phyloP scores from a whole-genome alignment of 352 stramenopile genomes.

The Pythium guiyangense region DNA sequence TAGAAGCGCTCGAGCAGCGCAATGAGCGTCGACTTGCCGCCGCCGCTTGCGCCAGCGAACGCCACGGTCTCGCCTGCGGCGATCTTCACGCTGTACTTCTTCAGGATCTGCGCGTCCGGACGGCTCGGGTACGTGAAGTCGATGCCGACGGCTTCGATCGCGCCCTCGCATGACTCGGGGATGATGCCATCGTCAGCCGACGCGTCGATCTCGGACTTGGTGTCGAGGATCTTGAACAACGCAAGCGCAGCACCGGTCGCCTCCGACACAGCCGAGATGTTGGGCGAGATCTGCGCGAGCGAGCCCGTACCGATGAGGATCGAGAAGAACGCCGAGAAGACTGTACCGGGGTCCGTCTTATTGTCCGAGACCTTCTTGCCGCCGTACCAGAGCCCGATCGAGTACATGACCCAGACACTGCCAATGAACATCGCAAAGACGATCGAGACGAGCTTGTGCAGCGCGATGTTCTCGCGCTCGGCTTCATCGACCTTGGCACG shows the following conservation, averaged over 20 bases:
- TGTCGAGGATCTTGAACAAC: slow-evolving; percentile 51
- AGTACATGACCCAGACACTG: too few species aligned
- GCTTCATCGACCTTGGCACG: slow-evolving; percentile 16
- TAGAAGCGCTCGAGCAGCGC: too few species aligned
- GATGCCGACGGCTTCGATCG: slow-evolving; percentile 43
- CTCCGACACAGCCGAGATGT: slow-evolving; percentile 30
- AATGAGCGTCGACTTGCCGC: too few species aligned
- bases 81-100: too few species aligned
- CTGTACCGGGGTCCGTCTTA: slow-evolving; percentile 21
- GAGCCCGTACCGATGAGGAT: slow-evolving; percentile 36
- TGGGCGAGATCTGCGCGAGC: slow-evolving; percentile 41
- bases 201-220: slow-evolving; percentile 39
- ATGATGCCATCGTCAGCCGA: slow-evolving; percentile 17
- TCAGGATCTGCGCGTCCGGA: slow-evolving; percentile 25
- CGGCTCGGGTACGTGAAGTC: slow-evolving; percentile 67
- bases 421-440: slow-evolving; percentile 30
- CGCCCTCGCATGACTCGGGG: slow-evolving; percentile 23
- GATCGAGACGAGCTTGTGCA: slow-evolving; percentile 18
- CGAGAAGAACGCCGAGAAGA: slow-evolving; percentile 40
- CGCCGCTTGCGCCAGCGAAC: too few species aligned
- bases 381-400: too few species aligned
- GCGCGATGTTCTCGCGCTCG: slow-evolving; percentile 26
- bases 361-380: too few species aligned
- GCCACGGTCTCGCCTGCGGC: too few species aligned
- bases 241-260: slow-evolving; percentile 28